Conservation (phyloP, 345 rosid genomes). For the Garcia nutans region DNA sequence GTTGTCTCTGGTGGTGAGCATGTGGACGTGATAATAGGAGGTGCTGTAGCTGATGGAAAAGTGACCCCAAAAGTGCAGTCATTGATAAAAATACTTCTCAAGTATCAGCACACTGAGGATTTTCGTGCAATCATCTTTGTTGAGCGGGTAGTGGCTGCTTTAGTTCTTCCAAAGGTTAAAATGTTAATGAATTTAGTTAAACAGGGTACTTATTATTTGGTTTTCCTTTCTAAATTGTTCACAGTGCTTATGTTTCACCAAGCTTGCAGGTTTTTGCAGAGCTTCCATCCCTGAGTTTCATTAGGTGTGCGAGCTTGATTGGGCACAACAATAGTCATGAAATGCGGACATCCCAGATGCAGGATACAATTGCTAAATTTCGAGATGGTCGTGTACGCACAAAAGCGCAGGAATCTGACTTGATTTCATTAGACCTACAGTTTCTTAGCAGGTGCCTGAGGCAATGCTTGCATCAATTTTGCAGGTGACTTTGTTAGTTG, state of each 20-base stretch:
- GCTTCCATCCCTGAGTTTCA: constrained; percentile 87
- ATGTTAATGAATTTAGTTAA: background rate
- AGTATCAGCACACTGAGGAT: constrained; percentile 84
- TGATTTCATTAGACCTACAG: constrained; percentile 1
- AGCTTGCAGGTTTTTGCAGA: constrained; percentile 74
- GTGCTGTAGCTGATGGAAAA: constrained; percentile 98
- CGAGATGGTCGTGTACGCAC: constrained; percentile 91
- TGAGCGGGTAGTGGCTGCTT: constrained; percentile 95
- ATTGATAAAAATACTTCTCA: constrained; percentile 74
- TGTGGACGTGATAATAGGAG: constrained; percentile 89
- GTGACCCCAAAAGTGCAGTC: constrained; percentile 99
- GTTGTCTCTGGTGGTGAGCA: constrained; percentile 98
- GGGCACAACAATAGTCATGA: constrained; percentile 98
- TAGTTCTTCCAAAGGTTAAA: constrained; percentile 96
- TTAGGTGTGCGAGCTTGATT: constrained; percentile 87
- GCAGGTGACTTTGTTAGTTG: constrained; percentile 89
- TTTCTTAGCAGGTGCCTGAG: constrained; percentile 17
- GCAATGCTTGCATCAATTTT: constrained; percentile 21
- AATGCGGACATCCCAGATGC: constrained; percentile 94
- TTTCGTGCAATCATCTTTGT: constrained; percentile 99
- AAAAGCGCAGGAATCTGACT: constrained; percentile 2
- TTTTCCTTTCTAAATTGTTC: constrained; percentile 2
- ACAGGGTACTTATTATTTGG: background rate
- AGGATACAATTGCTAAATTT: constrained; percentile 86
- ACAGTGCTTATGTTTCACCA: constrained; percentile 11